Evolutionary conservation across 2,329 filamentous ascomycete genomes (phyloP).

Genomic region (Paraconiothyrium sp.): DNA sequence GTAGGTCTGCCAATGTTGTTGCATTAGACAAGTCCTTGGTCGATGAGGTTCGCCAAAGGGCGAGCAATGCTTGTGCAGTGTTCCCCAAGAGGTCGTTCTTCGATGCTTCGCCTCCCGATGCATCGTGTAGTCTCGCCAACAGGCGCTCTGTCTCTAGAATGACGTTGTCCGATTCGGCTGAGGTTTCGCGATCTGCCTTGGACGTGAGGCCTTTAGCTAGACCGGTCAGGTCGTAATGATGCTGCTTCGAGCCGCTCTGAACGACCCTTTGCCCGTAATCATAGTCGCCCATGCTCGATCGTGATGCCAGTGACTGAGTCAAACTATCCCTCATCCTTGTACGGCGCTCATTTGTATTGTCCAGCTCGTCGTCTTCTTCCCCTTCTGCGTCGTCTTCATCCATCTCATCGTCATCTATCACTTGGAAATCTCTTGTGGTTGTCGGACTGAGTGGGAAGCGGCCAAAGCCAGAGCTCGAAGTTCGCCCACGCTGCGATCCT

Average conservation of each 20-base stretch:
- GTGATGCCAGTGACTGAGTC: constrained; percentile 47
- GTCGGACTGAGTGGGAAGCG: constrained; percentile 49
- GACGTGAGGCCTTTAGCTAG: constrained; percentile 76
- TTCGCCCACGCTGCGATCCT: constrained; percentile 38
- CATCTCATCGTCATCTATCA: constrained; percentile 48
- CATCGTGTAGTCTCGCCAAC: constrained; percentile 57
- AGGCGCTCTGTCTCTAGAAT: constrained; percentile 80
- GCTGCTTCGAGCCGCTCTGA: constrained; percentile 48
- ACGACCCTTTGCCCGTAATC: constrained; percentile 35
- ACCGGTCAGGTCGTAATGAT: constrained; percentile 71
- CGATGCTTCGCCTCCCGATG: constrained; percentile 43
- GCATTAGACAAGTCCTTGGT: constrained; percentile 75
- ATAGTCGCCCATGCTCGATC: constrained; percentile 45
- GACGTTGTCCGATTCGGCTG: constrained; percentile 75
- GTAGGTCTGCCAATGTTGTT: constrained; percentile 77
- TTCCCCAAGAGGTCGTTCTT: constrained; percentile 39
- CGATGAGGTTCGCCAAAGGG: constrained; percentile 64
- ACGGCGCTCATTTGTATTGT: constrained; percentile 45
- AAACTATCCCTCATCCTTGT: constrained; percentile 33
- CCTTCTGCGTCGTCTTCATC: constrained; percentile 38
- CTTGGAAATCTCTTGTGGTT: constrained; percentile 45
- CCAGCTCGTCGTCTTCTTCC: constrained; percentile 50
- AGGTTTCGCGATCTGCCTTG: constrained; percentile 64
- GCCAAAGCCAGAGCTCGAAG: constrained; percentile 33
- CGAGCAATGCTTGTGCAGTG: constrained; percentile 40